phyloP scores from a whole-genome alignment of 2,329 filamentous ascomycete genomes.

The Stachybotrys chartarum region DNA sequence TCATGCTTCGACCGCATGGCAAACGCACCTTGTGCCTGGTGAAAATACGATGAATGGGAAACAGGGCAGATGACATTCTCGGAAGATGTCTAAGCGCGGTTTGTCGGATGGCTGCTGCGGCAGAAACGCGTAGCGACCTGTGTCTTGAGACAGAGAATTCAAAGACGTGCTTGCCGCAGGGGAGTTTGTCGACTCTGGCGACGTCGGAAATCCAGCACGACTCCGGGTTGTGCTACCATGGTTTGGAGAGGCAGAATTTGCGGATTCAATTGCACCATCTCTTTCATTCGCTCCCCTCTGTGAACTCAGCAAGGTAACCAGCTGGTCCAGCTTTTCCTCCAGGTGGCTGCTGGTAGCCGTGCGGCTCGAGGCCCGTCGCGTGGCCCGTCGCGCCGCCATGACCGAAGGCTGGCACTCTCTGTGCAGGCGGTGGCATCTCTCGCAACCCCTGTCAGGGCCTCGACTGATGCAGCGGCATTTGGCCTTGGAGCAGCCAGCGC shows the following conservation, averaged over 20 bases:
- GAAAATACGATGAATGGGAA: constrained; percentile 19
- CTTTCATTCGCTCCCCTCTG: not conserved
- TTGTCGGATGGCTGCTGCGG: constrained; percentile 2
- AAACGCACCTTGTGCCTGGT: constrained; percentile 7
- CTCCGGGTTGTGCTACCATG: not conserved
- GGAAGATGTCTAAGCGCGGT: constrained; percentile 9
- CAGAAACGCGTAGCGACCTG: not conserved
- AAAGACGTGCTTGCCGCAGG: not conserved
- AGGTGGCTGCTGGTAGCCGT: constrained; percentile 10
- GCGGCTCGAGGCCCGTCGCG: constrained; percentile 1
- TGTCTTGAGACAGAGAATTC: not conserved
- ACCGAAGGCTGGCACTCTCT: constrained; percentile 30
- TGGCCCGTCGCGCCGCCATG: constrained; percentile 20
- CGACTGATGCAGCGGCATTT: constrained; percentile 35
- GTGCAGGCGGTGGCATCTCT: constrained; percentile 32
- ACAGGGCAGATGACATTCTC: constrained; percentile 14
- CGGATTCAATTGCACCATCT: not conserved
- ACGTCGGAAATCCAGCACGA: not conserved
- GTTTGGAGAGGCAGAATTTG: not conserved
- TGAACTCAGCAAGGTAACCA: constrained; percentile 19
- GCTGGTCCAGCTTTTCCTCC: constrained; percentile 18
- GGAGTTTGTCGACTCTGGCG: not conserved
- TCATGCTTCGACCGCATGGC: not conserved
- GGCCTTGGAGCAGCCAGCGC: constrained; percentile 31
- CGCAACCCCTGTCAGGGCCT: constrained; percentile 18